These are phyloP conservation scores for Myriosclerotinia duriaeana DNA, from an alignment of 2,329 filamentous ascomycete species.

Conservation along the genomic window DNA sequence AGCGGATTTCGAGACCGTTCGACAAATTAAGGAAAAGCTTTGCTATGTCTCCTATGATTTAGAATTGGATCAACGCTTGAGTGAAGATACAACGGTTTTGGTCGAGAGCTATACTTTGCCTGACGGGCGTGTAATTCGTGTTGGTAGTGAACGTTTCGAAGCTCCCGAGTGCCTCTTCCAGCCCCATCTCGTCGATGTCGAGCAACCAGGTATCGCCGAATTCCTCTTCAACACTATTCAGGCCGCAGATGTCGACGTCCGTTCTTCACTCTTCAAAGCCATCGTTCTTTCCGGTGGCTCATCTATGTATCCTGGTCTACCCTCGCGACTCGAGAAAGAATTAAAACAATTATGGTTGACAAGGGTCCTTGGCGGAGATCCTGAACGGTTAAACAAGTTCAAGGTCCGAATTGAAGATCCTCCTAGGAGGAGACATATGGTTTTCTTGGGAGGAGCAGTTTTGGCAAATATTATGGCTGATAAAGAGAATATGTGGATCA, in stretches of 20 bases:
- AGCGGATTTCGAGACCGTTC: conserved; percentile 97
- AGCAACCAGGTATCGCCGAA: conserved; percentile 94
- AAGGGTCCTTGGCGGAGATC: conserved; percentile 83
- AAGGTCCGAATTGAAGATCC: conserved; percentile 99
- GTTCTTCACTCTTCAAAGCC: conserved; percentile 91
- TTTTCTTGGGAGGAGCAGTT: conserved; percentile 96
- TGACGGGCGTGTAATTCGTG: conserved; percentile 91
- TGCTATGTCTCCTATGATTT: conserved; percentile 99
- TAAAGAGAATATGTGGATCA: conserved; percentile 99
- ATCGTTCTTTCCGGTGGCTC: conserved; percentile 94
- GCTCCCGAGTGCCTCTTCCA: conserved; percentile 98
- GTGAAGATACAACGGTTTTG: conserved; percentile 94
- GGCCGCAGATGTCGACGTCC: conserved; percentile 89
- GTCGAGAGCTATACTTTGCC: conserved; percentile 98
- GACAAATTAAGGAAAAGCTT: conserved; percentile 99
- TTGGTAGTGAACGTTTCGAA: conserved; percentile 96
- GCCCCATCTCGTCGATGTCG: conserved; percentile 94
- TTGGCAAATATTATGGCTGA: conserved; percentile 98
- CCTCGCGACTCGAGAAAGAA: conserved; percentile 94
- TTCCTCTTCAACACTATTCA: conserved; percentile 99
- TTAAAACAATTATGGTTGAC: conserved; percentile 98
- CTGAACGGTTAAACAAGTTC: conserved; percentile 95
- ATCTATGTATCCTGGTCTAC: conserved; percentile 98
- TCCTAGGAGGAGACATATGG: conserved; percentile 94
- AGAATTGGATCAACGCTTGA: conserved; percentile 90